Evolutionary conservation across 2,329 filamentous ascomycete species (phyloP), one percentile per base, ranked within the genome.

Genomic region (Colletotrichum camelliae): DNA sequence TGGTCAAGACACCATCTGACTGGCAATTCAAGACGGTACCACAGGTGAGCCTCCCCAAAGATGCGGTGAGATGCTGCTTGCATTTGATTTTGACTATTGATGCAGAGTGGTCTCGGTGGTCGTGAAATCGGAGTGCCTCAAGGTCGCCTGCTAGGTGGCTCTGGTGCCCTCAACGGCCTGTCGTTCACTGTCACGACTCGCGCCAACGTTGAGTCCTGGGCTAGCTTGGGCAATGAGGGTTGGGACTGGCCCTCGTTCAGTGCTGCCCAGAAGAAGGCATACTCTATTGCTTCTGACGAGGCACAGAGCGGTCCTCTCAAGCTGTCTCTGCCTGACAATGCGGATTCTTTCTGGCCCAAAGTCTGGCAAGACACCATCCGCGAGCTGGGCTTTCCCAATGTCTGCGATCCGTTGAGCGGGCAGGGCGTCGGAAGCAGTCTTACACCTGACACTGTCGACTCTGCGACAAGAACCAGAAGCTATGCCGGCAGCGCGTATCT

Each of bases 161-260:
- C 79, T 2, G 82, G 81, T 60, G 81, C 79, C 4, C 71, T 83
- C 66, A 83, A 83, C 61, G 78, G 78, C 55, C 77, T 78, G 16
- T 72, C 77, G 52, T 82, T 82, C 37, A 77, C 76, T 5, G 65
- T 78, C 8, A 78, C 78, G 5, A 77, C 80, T 4, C 75, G 77
- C 27, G 70, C 74, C 21, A 78, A 77, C 33, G 72, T 82, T 27
- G 80, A 82, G 55, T 79, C 79, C 1, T 83, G 80, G 82, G 78
- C 67, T 13, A 72, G 75, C 24, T 76, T 83, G 4, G 81, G 81
- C 6, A 83, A 83, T 62, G 72, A 71, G 2, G 80, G 79, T 7
- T 83, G 82, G 81, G 67, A 79, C 60, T 83, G 80, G 79, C 61
- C 72, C 16, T 70, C 62, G 13, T 75, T 81, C 43, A 70, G 62